Conservation (phyloP, 176 grass and related monocot species). For the Puccinellia tenuiflora region DNA sequence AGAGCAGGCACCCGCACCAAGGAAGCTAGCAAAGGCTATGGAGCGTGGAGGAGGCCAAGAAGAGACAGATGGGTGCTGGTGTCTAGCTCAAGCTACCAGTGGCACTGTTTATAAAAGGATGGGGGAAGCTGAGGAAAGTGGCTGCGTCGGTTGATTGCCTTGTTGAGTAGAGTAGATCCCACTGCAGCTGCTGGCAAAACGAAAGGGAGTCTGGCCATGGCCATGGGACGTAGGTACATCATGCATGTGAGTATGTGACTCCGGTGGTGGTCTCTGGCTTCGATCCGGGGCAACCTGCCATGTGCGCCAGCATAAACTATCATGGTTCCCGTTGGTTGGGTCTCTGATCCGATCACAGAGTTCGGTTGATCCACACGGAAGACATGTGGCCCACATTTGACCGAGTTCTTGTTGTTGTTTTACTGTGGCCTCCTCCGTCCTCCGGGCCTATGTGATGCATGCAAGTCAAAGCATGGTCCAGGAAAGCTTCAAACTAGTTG, state of each 20-base stretch:
- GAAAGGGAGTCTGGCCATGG: neutral
- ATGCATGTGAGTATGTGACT: conserved; percentile 6
- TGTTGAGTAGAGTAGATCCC: conserved; percentile 30
- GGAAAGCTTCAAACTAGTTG: neutral
- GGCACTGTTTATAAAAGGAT: conserved; percentile 18
- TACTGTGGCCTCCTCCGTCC: neutral
- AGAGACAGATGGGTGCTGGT: conserved; percentile 21
- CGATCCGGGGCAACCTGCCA: conserved; percentile 37
- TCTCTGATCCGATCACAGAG: conserved; percentile 26
- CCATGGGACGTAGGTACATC: neutral
- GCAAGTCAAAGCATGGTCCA: conserved; percentile 6
- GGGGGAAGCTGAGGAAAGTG: neutral
- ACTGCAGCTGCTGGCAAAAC: neutral
- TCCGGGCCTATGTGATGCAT: neutral
- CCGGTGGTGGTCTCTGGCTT: conserved; percentile 25
- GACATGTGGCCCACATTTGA: conserved; percentile 14
- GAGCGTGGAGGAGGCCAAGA: neutral
- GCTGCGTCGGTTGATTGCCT: neutral
- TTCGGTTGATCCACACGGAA: conserved; percentile 4
- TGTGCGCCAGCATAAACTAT: conserved; percentile 20
- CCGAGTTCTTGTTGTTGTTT: neutral
- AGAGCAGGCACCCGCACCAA: neutral
- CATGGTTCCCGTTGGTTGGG: neutral
- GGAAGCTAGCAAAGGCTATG: neutral
- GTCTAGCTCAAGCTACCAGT: neutral